Conservation (phyloP, 768 basidiomycete species). For the Lentinula edodes region DNA sequence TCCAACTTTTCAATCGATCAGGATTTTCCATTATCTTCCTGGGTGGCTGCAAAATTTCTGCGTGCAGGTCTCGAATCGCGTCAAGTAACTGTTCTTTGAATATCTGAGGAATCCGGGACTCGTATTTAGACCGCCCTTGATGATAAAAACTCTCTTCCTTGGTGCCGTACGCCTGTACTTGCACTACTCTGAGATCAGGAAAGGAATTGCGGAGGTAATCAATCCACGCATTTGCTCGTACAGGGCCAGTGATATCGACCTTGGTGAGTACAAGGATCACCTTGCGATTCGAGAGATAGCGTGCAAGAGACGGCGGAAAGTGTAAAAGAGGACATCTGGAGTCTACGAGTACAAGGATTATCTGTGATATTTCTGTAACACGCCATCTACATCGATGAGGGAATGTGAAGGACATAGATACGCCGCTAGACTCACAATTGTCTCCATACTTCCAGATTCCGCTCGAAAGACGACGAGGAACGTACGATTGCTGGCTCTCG, state of each 20-base stretch:
- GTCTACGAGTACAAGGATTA: constrained; percentile 84
- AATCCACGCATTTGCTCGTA: constrained; percentile 60
- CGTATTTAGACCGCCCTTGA: constrained; percentile 44
- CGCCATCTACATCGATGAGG: constrained; percentile 63
- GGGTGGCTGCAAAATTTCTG: constrained; percentile 64
- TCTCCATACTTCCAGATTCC: constrained; percentile 92
- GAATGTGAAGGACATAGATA: constrained; percentile 9
- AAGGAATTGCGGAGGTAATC: constrained; percentile 47
- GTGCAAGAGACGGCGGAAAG: constrained; percentile 71
- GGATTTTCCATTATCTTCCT: constrained; percentile 43
- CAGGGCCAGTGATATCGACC: constrained; percentile 75
- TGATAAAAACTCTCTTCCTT: constrained; percentile 33
- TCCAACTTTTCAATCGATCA: constrained; percentile 55
- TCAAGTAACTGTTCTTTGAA: constrained; percentile 62
- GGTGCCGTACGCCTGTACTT: constrained; percentile 72
- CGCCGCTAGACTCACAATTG: constrained; percentile 59
- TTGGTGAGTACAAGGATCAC: constrained; percentile 83
- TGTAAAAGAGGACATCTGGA: constrained; percentile 87
- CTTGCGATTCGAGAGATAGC: constrained; percentile 50
- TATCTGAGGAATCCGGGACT: constrained; percentile 63
- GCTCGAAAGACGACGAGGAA: constrained; percentile 79
- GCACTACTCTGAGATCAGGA: constrained; percentile 56
- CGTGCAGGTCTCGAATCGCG: constrained; percentile 61
- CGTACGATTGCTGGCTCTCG: constrained; percentile 14
- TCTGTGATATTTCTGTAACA: constrained; percentile 86